Evolutionary conservation across 1,139 yeast genomes (phyloP).

Genomic region (Suhomyces taliae): DNA sequence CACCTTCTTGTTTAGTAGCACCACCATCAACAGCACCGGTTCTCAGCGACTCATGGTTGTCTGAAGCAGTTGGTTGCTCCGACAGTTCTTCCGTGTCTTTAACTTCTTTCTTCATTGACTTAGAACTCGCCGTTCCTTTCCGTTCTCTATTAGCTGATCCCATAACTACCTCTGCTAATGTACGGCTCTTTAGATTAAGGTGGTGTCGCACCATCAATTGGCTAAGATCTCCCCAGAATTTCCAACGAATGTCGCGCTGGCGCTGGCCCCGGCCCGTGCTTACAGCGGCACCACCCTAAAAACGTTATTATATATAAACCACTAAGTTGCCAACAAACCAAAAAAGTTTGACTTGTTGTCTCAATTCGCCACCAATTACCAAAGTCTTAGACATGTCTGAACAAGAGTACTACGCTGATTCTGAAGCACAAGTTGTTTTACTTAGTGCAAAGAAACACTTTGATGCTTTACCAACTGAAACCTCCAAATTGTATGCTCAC

Average conservation of each 20-base stretch:
- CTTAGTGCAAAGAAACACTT: conserved; percentile 48
- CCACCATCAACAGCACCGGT: no score
- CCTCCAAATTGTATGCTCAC: conserved; percentile 68
- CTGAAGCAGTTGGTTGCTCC: no score
- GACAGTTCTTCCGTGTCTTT: no score
- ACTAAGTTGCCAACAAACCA: background rate
- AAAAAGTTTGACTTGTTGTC: background rate
- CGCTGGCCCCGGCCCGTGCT: background rate
- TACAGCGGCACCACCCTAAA: background rate
- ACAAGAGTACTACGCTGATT: conserved; percentile 29
- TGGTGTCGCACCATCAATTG: no score
- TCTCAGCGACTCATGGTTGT: no score
- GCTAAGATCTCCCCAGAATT: no score
- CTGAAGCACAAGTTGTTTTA: conserved; percentile 44
- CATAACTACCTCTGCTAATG: no score
- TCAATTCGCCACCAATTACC: background rate
- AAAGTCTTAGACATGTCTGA: conserved; percentile 3
- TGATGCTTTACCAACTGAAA: conserved; percentile 34
- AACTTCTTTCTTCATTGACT: no score
- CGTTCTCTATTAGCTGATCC: no score
- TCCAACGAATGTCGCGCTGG: no score
- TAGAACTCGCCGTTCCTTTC: no score
- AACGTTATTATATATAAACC: background rate
- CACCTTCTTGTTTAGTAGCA: background rate
- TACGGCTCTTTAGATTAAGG: no score